Evolutionary conservation across 1,284 basidiomycete genomes (phyloP), one percentile per base, ranked within the genome.

Genomic region (Jaminaea rosea): DNA sequence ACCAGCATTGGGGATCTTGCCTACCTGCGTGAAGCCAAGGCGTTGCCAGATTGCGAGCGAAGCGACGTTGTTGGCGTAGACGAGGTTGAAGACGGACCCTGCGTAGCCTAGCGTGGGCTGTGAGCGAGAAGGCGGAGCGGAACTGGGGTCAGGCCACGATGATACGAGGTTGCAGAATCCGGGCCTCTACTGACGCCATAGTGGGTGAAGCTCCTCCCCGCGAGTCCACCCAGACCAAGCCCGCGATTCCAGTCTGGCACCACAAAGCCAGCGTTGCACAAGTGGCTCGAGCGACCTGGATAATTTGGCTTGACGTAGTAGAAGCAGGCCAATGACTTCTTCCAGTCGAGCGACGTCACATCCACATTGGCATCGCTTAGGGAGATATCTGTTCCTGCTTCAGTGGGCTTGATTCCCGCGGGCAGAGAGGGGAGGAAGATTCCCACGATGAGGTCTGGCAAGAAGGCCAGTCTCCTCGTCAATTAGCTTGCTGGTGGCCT

Each of bases 71-170:
- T 85, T 89, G 32, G 83, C 82, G 75, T 87, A 96, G 29, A 94
- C 90, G 44, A 96, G 80, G 72, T 96, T 96, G 79, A 94, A 96
- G 15, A 96, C 87, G 63, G 86, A 89, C 0, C 82, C 87, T 62
- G 83, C 80, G 77, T 92, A 96, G 8, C 90, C 79, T 49, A 60
- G 54, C 15, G 29, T 23, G 21, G 59, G 68, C 7, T 42, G 39
- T 7, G 36, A 8, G 36, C 11, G 4, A 23, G 47, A 45, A 44
- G 31, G 23, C 3, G 13, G 11, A 47, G n/a, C n/a, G n/a, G n/a
- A n/a, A n/a, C n/a, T n/a, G n/a, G n/a, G 29, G 10, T 15, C 50
- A 55, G 19, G 15, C 23, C 23, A 23, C 17, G 9, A 31, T 24
- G 24, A 11, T 28, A 10, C 29, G 21, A 34, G 56, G 59, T 39